phyloP scores from a whole-genome alignment of 73 alveolate genomes.

The Tetrahymena malaccensis region DNA sequence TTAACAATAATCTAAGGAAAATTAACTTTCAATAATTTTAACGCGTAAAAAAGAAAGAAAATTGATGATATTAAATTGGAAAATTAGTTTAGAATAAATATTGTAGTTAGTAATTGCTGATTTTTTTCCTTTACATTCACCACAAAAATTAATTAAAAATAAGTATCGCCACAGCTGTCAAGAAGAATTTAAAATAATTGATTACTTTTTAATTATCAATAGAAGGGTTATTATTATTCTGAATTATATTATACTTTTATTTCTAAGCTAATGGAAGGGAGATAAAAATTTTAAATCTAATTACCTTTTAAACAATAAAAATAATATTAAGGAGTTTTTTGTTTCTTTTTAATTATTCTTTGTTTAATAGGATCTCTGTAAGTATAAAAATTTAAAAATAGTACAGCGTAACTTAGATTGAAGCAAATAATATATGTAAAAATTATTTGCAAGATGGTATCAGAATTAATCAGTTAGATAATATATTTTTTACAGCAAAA shows the following conservation, averaged over 20 bases:
- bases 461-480: neutral
- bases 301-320: too few relatives aligned
- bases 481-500: too few relatives aligned
- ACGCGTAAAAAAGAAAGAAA: neutral
- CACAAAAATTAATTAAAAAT: neutral
- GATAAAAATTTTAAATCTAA: neutral
- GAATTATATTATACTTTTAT: neutral
- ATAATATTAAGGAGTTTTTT: too few relatives aligned
- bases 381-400: too few relatives aligned
- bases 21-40: neutral
- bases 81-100: neutral
- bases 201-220: neutral
- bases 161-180: neutral
- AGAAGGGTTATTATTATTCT: neutral
- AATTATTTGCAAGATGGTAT: neutral
- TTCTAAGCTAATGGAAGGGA: neutral
- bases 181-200: neutral
- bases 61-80: neutral
- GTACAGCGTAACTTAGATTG: neutral
- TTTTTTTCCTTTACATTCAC: neutral
- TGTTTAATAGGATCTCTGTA: neutral
- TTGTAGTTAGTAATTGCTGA: neutral
- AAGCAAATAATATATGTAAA: neutral
- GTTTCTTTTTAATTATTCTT: too few relatives aligned
- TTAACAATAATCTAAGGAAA: too few relatives aligned